Conservation (phyloP, 495 filamentous ascomycete species). For the Halenospora varia region DNA sequence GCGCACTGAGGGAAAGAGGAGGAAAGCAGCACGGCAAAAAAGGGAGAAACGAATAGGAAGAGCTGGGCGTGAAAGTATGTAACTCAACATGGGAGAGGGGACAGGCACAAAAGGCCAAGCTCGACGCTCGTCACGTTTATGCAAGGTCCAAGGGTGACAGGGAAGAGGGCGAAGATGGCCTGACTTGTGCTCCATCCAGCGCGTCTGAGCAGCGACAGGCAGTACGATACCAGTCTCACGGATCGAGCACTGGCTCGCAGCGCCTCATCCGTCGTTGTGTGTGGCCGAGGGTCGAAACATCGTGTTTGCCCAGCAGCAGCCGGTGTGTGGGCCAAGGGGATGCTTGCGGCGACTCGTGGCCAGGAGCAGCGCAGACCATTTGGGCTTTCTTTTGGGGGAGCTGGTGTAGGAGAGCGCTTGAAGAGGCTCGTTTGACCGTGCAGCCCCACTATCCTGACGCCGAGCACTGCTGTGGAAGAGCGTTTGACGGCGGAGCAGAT, state of each 20-base stretch:
- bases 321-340: not conserved
- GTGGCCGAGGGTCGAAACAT: slow-evolving; percentile 10
- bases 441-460: slow-evolving; percentile 5
- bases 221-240: slow-evolving; percentile 20
- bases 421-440: slow-evolving; percentile 2
- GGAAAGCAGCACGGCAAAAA: slow-evolving; percentile 3
- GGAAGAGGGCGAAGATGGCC: slow-evolving; percentile 7
- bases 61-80: not conserved
- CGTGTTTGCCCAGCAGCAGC: too few relatives aligned
- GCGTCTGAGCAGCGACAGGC: slow-evolving; percentile 19
- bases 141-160: slow-evolving; percentile 3
- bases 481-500: not conserved
- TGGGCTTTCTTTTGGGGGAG: not conserved
- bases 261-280: slow-evolving; percentile 17
- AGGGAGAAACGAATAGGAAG: slow-evolving; percentile 10
- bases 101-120: not conserved
- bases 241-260: slow-evolving; percentile 6
- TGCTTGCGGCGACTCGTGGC: not conserved
- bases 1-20: slow-evolving; percentile 10
- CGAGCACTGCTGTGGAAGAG: not conserved
- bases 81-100: not conserved
- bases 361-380: not conserved
- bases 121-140: slow-evolving; percentile 12
- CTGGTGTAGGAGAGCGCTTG: slow-evolving; percentile 2
- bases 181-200: not conserved